phyloP scores from a whole-genome alignment of 2,329 filamentous ascomycete species.

The Stagonosporopsis cucurbitacearum region DNA sequence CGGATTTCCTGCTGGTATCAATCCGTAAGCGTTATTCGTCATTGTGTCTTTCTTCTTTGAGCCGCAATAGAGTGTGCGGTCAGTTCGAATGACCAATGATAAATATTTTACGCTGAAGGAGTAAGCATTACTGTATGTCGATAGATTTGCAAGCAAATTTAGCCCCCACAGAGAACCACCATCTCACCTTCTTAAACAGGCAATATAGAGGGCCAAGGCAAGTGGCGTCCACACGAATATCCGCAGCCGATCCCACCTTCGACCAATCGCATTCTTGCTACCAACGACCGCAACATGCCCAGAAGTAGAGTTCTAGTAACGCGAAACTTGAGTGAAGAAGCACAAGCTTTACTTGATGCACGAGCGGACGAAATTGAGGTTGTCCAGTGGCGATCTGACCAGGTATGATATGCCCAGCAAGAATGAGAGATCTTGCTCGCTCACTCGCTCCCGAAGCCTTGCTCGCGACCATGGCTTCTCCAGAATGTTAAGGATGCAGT shows the following conservation, averaged over 20 bases:
- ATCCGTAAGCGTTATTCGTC: not conserved
- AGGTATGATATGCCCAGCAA: slow-evolving; percentile 14
- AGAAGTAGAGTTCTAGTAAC: slow-evolving; percentile 40
- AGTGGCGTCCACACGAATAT: not conserved
- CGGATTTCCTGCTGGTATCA: not conserved
- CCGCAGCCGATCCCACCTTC: not conserved
- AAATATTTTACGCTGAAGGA: not conserved
- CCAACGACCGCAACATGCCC: slow-evolving; percentile 26
- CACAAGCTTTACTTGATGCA: slow-evolving; percentile 30
- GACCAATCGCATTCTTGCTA: not conserved
- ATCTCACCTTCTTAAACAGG: not conserved
- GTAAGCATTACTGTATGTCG: not conserved
- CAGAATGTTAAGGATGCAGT: slow-evolving; percentile 31
- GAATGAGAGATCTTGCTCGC: not conserved
- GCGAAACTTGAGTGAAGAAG: slow-evolving; percentile 32
- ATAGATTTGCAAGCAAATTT: not conserved
- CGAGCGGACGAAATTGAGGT: slow-evolving; percentile 29
- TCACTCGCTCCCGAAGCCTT: slow-evolving; percentile 26
- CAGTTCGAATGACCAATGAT: not conserved
- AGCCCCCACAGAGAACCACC: not conserved
- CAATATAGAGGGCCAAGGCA: not conserved
- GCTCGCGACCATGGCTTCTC: slow-evolving; percentile 38
- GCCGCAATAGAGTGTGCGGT: not conserved
- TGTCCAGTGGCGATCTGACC: slow-evolving; percentile 39
- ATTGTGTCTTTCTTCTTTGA: not conserved